Evolutionary conservation across 495 filamentous ascomycete species (phyloP), one percentile per base, ranked within the genome.

Genomic region (Elasticomyces elasticus): DNA sequence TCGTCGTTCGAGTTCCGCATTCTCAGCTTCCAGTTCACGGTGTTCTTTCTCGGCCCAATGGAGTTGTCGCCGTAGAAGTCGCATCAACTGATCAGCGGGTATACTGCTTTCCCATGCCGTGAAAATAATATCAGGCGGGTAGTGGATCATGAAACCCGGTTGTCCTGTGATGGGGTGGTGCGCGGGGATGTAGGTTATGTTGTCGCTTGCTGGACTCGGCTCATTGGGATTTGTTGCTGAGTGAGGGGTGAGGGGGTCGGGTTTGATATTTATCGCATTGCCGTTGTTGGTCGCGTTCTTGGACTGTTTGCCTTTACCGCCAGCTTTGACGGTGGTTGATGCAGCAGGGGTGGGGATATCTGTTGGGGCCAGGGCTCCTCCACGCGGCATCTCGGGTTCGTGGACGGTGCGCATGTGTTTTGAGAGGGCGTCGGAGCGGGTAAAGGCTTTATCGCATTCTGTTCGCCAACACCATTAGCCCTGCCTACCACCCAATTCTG

Each of bases 401-500:
- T 98, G 92, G 26, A 98, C 92, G 27, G 92, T 97, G 66, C 92
- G 85, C 87, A 96, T 95, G 67, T 98, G 92, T 66, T 98, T 98
- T 5, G 92, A 89, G 0, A 98, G 81, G 20, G 92, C 92, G 66
- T 98, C 92, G 26, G 92, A 97, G 52, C 92, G 82, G 9, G 92
- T 98, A 64, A 98, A 98, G 50, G 89, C 87, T 62, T 91, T 87
- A 65, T 98, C 94, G 70, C 92, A 98, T 78, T 98, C 92, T 49
- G 22, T 41, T 15, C 11, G 19, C 47, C 33, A 5, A 20, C 35
- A 52, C 28, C 28, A 50, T 12, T 27, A 49, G 24, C 2, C 22
- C 2, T 23, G 28, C 26, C 0, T 11, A 28, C 20, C 0, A 31
- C 17, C 20, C 26, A 30, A 25, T 40, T 24, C 12, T 25, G 20